Base-by-base conservation (phyloP, 225 moss, liverwort and hornwort species). In the Marchantia paleacea region DNA sequence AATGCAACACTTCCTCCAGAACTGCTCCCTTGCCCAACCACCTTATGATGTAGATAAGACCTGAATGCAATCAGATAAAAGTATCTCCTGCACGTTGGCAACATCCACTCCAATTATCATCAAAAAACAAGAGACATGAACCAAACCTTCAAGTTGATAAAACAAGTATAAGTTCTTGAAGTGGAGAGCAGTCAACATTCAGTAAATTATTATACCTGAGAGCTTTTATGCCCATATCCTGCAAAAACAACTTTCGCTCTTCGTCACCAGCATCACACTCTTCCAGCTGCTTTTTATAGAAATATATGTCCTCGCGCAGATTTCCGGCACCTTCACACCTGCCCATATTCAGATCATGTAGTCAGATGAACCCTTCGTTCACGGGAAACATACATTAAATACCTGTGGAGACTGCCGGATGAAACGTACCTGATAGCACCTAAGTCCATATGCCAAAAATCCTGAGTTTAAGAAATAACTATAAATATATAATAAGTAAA, bases 151-250 rank as follows among this genome's bases (percentile, higher is more conserved):
- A 68, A 20, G 28, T 68, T 31, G 26, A 26, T 54, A 14, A 12
- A 55, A 16, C 13, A 54, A 74, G 12, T 26, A 24, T 24, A 29
- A 0, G 19, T 29, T 16, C 71, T 20, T 49, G 22, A 20, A 0
- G 51, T 3, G 7, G n/a, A 28, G 39, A 39, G 39, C 3, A 5
- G 39, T 39, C 52, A 12, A 14, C 72, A 73, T 0, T 47, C 72
- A 52, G 52, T 0, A 25, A 52, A 19, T 52, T 60, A 24, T 25
- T 14, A 4, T 55, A 99, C 99, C 92, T 94, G 63, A 99, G 92
- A 81, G 99, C 99, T 84, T 95, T 99, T 76, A 95, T 90, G 82
- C 94, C 95, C 92, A 92, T 92, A 78, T 99, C 99, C 78, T 87
- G 86, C 54, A 90, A 78, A 81, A 82, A 85, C 64, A 75, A 84